Base-by-base conservation (phyloP, 2,329 filamentous ascomycete species). In the Colletotrichum melonis region DNA sequence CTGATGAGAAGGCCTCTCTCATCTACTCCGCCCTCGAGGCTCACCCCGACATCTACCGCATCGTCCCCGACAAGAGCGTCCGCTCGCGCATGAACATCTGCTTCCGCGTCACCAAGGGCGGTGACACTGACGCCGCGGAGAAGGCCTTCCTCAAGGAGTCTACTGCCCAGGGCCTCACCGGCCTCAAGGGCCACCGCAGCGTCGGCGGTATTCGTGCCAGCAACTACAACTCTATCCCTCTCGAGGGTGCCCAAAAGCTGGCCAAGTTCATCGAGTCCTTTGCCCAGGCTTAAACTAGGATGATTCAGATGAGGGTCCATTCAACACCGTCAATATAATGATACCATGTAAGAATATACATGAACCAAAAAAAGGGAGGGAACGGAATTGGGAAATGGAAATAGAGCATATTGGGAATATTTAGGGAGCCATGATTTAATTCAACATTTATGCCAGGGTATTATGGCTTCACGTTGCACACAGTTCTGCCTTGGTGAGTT, bases 71-170 rank as follows among this genome's bases (percentile, higher is more conserved):
- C 77, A 93, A 93, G 84, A 86, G 86, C 26, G 93, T 89, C 3
- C 92, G 95, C 69, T 97, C 94, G 78, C 88, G 95, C 68, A 98
- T 98, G 93, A 98, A 98, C 84, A 94, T 98, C 72, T 98, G 95
- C 87, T 98, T 98, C 88, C 88, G 95, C 19, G 88, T 97, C 22
- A 86, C 77, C 76, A 87, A 86, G 81, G 82, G 86, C 60, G 89
- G 79, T 57, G 90, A 92, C 55, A 85, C 91, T 72, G 91, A 92
- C 64, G 91, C 89, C 14, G 88, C 92, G 26, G 95, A 98, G 82
- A 94, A 95, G 83, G 88, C 87, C 0, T 98, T 98, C 84, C 82
- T 98, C 58, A 89, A 92, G 73, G 91, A 93, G 60, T 92, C 92
- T 1, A 90, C 92, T 73, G 89, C 89, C 73, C 87, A 86, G 66